These are phyloP conservation scores for Cyberlindnera xylosilytica DNA, from an alignment of 805 yeast genomes.

Conservation along the genomic window DNA sequence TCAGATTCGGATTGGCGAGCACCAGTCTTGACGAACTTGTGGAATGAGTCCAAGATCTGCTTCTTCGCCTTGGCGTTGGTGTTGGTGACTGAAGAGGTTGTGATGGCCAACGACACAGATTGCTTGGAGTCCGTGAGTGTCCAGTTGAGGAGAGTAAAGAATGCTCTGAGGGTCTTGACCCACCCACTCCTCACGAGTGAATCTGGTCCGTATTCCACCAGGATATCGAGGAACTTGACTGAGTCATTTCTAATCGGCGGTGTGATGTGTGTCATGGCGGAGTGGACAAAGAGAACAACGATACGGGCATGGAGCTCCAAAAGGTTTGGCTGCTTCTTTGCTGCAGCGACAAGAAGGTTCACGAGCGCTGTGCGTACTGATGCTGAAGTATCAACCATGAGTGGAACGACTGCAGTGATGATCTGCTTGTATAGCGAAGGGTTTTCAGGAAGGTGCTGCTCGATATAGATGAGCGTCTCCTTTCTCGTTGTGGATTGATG, in stretches of 20 bases:
- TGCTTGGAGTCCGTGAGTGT: constrained; percentile 36
- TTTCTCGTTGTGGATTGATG: constrained; percentile 68
- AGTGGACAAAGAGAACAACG: constrained; percentile 70
- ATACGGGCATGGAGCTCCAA: constrained; percentile 58
- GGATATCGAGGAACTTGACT: constrained; percentile 57
- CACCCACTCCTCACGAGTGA: constrained; percentile 62
- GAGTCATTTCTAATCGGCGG: constrained; percentile 75
- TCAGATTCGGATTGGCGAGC: constrained; percentile 24
- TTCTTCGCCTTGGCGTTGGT: constrained; percentile 20
- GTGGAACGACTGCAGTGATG: constrained; percentile 54
- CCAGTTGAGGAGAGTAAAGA: constrained; percentile 77
- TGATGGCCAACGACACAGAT: constrained; percentile 31
- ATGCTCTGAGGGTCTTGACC: constrained; percentile 64
- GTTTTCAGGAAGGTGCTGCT: constrained; percentile 48
- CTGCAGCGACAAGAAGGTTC: constrained; percentile 45
- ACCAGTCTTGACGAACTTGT: constrained; percentile 43
- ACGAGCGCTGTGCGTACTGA: constrained; percentile 60
- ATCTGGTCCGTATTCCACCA: constrained; percentile 53
- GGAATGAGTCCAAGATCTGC: constrained; percentile 33
- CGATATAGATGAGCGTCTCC: constrained; percentile 59
- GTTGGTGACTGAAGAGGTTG: constrained; percentile 29
- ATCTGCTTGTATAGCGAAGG: constrained; percentile 55
- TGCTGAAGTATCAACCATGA: constrained; percentile 55
- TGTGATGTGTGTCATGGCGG: constrained; percentile 91
- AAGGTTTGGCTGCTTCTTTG: constrained; percentile 48